These are phyloP conservation scores for Termitomyces sp. DNA, from an alignment of 768 basidiomycete species.

Conservation along the genomic window DNA sequence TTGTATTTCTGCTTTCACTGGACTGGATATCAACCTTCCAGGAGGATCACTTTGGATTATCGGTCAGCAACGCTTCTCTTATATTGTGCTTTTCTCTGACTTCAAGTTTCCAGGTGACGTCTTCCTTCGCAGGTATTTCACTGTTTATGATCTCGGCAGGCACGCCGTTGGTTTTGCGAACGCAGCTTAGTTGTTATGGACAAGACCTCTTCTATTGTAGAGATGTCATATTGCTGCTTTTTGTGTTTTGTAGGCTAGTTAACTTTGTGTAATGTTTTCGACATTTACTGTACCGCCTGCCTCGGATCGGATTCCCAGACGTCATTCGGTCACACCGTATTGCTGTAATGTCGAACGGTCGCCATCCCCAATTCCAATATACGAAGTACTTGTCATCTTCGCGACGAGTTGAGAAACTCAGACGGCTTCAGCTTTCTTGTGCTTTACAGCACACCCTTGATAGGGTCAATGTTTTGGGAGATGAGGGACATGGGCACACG, in stretches of 20 bases:
- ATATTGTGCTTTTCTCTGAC: not conserved
- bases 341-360: not conserved
- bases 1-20: conserved; percentile 92
- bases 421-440: conserved; percentile 20
- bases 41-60: conserved; percentile 85
- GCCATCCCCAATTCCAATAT: not conserved
- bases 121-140: conserved; percentile 88
- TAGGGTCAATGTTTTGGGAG: conserved; percentile 70
- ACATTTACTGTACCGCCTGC: not conserved
- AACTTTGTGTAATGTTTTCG: not conserved
- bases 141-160: conserved; percentile 79
- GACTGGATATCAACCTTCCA: conserved; percentile 83
- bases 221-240: not conserved
- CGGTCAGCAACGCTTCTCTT: conserved; percentile 39
- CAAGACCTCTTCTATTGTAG: not conserved
- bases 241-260: not conserved
- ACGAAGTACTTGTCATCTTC: conserved; percentile 14
- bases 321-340: not conserved
- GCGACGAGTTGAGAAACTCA: conserved; percentile 19
- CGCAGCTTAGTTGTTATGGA: conserved; percentile 24
- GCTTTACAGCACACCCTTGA: conserved; percentile 37
- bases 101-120: conserved; percentile 53
- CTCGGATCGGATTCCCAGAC: not conserved
- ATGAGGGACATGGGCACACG: conserved; percentile 52
- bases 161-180: conserved; percentile 83